These are phyloP conservation scores for Brassica carinata DNA, from an alignment of 345 rosid species.

Conservation along the genomic window DNA sequence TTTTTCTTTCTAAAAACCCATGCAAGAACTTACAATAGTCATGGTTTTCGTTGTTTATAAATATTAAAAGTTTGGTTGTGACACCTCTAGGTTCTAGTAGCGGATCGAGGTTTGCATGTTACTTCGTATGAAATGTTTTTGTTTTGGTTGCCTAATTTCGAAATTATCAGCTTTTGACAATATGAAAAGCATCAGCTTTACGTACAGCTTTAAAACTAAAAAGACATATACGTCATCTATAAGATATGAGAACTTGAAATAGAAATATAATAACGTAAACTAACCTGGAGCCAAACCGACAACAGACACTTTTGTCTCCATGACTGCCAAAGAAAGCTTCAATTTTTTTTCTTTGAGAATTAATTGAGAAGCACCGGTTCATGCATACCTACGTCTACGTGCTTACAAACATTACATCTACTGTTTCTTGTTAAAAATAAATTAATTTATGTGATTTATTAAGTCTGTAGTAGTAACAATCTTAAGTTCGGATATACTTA, in stretches of 20 bases:
- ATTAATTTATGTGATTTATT: background rate
- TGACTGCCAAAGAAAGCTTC: constrained; percentile 40
- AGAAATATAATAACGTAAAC: constrained; percentile 30
- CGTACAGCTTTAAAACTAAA: constrained; percentile 30
- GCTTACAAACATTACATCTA: background rate
- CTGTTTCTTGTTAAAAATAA: background rate
- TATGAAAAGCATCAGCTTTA: constrained; percentile 34
- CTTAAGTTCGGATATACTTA: background rate
- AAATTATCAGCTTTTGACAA: constrained; percentile 42
- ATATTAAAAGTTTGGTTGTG: constrained; percentile 1
- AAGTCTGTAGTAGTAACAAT: background rate
- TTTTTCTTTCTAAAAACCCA: too few relatives aligned
- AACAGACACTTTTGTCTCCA: constrained; percentile 44
- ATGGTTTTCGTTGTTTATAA: background rate
- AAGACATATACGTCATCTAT: constrained; percentile 40
- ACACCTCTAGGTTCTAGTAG: constrained; percentile 38
- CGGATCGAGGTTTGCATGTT: constrained; percentile 47
- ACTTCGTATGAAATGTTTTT: constrained; percentile 42
- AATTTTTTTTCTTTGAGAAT: constrained; percentile 6
- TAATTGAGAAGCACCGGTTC: constrained; percentile 19
- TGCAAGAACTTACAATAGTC: too few relatives aligned
- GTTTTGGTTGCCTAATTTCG: constrained; percentile 41
- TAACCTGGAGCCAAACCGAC: constrained; percentile 44
- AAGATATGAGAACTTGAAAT: constrained; percentile 30
- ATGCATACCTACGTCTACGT: constrained; percentile 43